Evolutionary conservation across 1,284 basidiomycete genomes (phyloP), one percentile per base, ranked within the genome.

Genomic region (Cronartium quercuum): DNA sequence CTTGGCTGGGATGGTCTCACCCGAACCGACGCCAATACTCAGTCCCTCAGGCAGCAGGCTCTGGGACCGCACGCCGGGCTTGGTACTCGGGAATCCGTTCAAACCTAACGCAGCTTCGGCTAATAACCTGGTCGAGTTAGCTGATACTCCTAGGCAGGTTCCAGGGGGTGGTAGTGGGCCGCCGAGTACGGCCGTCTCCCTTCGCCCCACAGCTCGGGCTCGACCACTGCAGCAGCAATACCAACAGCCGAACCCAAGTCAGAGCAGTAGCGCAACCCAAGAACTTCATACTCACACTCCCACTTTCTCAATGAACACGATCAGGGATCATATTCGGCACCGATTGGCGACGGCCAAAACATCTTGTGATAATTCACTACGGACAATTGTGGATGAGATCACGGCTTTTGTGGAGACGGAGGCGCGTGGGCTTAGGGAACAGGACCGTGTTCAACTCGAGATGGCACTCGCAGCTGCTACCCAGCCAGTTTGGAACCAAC

Each of bases 341-440:
- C 90, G 95, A 71, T 88, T 98, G 82, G 91, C 90, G 82, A 90
- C 90, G 0, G 94, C 95, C 76, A 98, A 98, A 85, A 88, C 90
- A 70, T 90, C 91, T 78, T 98, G 95, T 84, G 94, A 98, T 86
- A 91, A 91, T 83, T 93, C 96, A 80, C 87, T 98, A 12, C 88
- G 90, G 80, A 89, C 91, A 79, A 91, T 97, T 79, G 91, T 95
- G 69, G 89, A 91, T 81, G 91, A 89, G 76, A 94, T 98, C 84
- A 95, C 94, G 76, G 83, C 88, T 38, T 97, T 92, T 83, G 96
- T 97, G 78, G 95, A 98, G 83, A 89, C 92, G 80, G 87, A 89
- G 77, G 86, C 65, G 85, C 89, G 67, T 88, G 90, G 77, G 86
- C 84, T 76, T 89, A 91, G 34, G 76, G 79, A 2, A 81, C 86